phyloP scores from a whole-genome alignment of 2,329 filamentous ascomycete genomes.

The Coniosporium uncinatum region DNA sequence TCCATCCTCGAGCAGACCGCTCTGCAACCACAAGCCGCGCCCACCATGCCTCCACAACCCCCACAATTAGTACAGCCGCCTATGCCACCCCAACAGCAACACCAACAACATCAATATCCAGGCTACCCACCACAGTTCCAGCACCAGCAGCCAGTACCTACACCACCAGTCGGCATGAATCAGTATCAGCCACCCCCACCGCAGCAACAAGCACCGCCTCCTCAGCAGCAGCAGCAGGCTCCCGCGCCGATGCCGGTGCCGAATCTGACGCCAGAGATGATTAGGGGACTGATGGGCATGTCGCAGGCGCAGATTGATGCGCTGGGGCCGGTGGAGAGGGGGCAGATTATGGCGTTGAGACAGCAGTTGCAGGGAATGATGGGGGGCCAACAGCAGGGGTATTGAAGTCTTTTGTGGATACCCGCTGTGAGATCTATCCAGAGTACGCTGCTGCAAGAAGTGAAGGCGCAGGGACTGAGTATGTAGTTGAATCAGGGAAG shows the following conservation, averaged over 20 bases:
- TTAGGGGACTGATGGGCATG: conserved; percentile 78
- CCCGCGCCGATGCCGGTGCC: conserved; percentile 43
- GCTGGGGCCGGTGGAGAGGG: conserved; percentile 67
- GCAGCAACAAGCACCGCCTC: conserved; percentile 19
- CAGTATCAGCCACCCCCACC: conserved; percentile 9
- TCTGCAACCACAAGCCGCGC: not conserved
- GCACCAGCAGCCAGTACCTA: conserved; percentile 8
- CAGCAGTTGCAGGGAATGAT: conserved; percentile 53
- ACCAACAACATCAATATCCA: conserved; percentile 12
- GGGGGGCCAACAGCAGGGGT: not conserved
- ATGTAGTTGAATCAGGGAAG: too few relatives aligned
- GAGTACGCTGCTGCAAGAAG: too few relatives aligned
- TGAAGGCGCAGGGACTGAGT: too few relatives aligned
- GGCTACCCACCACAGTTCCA: conserved; percentile 11
- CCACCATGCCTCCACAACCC: conserved; percentile 18
- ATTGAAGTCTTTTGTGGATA: too few relatives aligned
- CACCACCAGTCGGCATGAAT: not conserved
- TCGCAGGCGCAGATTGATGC: conserved; percentile 76
- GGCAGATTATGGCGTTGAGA: conserved; percentile 74
- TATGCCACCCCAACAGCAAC: conserved; percentile 21
- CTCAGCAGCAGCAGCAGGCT: conserved; percentile 23
- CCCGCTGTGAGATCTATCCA: too few relatives aligned
- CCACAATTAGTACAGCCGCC: conserved; percentile 11
- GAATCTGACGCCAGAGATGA: conserved; percentile 51
- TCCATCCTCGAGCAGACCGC: conserved; percentile 18